Percentiles rank a stretch among this genome's conserved stretches.
phyloP scores from a whole-genome alignment of 768 basidiomycete species.

The Fomitopsis serialis region DNA sequence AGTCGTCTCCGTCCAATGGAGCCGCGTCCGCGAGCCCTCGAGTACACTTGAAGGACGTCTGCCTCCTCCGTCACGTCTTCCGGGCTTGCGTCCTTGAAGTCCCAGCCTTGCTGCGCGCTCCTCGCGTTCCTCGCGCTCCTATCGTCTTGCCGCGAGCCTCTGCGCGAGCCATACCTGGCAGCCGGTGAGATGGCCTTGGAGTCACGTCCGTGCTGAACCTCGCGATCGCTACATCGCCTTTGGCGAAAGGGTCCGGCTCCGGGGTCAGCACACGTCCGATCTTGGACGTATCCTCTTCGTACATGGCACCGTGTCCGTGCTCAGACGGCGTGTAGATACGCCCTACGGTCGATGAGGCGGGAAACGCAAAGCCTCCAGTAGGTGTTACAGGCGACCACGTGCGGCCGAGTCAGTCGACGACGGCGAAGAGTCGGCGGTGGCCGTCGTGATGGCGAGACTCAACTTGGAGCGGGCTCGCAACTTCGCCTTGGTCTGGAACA shows the following conservation, averaged over 20 bases:
- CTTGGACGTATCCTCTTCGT: slow-evolving; percentile 7
- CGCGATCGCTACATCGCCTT: slow-evolving; percentile 14
- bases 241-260: slow-evolving; percentile 23
- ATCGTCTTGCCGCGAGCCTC: not conserved
- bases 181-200: not conserved
- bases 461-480: slow-evolving; percentile 18
- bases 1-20: not conserved
- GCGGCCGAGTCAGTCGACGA: slow-evolving; percentile 2
- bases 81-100: not conserved
- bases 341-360: not conserved
- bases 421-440: slow-evolving; percentile 12
- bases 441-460: slow-evolving; percentile 11
- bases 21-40: not conserved
- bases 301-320: slow-evolving; percentile 1
- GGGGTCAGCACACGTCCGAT: slow-evolving; percentile 24
- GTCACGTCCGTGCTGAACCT: not conserved
- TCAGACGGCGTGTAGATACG: not conserved
- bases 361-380: not conserved
- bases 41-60: not conserved
- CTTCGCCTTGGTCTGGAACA: slow-evolving; percentile 13
- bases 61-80: not conserved
- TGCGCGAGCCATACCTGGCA: not conserved
- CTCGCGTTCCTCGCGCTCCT: not conserved
- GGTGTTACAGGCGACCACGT: slow-evolving; percentile 4
- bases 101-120: not conserved